Conservation (phyloP, 441 rosid species). For the Raphanus hybrid region DNA sequence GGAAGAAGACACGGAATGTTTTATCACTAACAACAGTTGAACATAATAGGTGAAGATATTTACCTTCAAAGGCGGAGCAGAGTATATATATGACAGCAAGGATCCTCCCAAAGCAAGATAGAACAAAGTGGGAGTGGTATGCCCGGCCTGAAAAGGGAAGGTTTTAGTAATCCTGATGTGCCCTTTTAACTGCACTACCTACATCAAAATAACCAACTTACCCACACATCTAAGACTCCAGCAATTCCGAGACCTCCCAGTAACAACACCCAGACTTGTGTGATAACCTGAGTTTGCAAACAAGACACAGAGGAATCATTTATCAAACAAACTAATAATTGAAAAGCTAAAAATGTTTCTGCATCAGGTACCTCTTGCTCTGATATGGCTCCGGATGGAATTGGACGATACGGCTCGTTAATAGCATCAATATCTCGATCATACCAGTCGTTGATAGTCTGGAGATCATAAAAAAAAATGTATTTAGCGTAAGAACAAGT, state of each 20-base stretch:
- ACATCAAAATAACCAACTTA: constrained; percentile 48
- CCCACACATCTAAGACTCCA: constrained; percentile 89
- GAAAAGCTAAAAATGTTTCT: not conserved
- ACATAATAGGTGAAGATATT: constrained; percentile 16
- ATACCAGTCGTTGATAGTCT: constrained; percentile 96
- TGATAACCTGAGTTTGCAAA: constrained; percentile 63
- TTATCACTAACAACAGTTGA: constrained; percentile 16
- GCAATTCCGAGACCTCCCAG: constrained; percentile 88
- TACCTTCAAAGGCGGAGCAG: constrained; percentile 99
- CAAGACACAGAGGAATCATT: constrained; percentile 18
- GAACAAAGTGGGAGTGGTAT: constrained; percentile 69
- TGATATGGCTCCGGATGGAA: constrained; percentile 93
- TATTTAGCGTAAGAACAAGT: constrained; percentile 23
- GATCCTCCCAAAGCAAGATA: constrained; percentile 98
- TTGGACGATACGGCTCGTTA: constrained; percentile 97
- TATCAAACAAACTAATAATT: not conserved
- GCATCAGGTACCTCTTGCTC: constrained; percentile 70
- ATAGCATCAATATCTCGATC: constrained; percentile 99
- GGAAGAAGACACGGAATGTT: not conserved
- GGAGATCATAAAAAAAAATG: constrained; percentile 18
- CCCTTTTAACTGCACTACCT: not conserved
- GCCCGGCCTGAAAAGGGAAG: constrained; percentile 79
- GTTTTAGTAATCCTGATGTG: constrained; percentile 34
- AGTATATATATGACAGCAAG: constrained; percentile 86
- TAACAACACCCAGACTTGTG: constrained; percentile 90